These are phyloP conservation scores for Starmerella floricola DNA, from an alignment of 805 yeast genomes.

Conservation along the genomic window DNA sequence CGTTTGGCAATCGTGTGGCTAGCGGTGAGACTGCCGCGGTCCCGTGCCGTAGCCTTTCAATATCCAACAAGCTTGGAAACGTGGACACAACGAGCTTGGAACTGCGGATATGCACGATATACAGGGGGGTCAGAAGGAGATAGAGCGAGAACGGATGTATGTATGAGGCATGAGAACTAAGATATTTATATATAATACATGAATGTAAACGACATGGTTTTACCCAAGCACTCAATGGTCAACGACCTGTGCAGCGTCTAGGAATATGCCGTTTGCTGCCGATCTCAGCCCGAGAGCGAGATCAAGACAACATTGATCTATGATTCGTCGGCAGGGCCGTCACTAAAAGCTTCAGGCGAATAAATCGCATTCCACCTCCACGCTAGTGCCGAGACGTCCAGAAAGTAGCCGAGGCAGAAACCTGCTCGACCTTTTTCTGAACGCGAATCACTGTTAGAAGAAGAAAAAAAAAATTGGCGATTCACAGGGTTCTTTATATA, in stretches of 20 bases:
- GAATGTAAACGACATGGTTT: slow-evolving; percentile 98
- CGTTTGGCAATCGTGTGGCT: too few relatives aligned
- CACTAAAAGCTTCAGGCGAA: slow-evolving; percentile 28
- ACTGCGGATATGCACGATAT: too few relatives aligned
- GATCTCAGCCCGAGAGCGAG: slow-evolving; percentile 45
- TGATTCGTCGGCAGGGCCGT: slow-evolving; percentile 96
- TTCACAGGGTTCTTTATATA: not conserved
- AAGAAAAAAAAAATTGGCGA: slow-evolving; percentile 9
- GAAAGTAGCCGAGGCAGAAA: slow-evolving; percentile 15
- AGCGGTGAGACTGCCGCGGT: too few relatives aligned
- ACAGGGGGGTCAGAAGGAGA: too few relatives aligned
- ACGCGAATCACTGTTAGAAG: slow-evolving; percentile 20
- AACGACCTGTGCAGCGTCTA: slow-evolving; percentile 92
- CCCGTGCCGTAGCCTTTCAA: too few relatives aligned
- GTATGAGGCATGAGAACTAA: too few relatives aligned
- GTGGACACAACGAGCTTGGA: too few relatives aligned
- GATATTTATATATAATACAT: slow-evolving; percentile 5
- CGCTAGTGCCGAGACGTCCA: slow-evolving; percentile 28
- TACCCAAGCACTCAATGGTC: slow-evolving; percentile 97
- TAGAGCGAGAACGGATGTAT: too few relatives aligned
- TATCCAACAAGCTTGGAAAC: too few relatives aligned
- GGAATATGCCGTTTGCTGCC: slow-evolving; percentile 95
- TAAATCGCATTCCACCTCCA: slow-evolving; percentile 27
- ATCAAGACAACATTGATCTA: slow-evolving; percentile 43
- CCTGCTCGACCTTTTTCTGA: slow-evolving; percentile 14